Conservation (phyloP, 1,284 basidiomycete species). For the Apiotrichum veenhuisii region DNA sequence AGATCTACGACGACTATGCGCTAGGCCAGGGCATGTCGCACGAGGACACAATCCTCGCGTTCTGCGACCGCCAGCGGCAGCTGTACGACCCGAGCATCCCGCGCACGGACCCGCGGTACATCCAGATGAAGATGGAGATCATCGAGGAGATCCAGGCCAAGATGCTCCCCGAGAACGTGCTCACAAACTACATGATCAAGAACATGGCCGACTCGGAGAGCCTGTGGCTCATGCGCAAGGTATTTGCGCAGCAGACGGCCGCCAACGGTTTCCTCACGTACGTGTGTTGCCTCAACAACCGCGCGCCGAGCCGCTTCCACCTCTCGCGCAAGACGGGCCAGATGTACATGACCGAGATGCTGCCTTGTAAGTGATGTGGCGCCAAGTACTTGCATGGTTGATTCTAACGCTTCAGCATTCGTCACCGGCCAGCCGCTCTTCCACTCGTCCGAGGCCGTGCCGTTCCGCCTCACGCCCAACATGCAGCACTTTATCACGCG, state of each 20-base stretch:
- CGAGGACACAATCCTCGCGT: slow-evolving; percentile 82
- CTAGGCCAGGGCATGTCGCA: slow-evolving; percentile 69
- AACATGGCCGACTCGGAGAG: slow-evolving; percentile 82
- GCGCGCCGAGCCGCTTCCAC: slow-evolving; percentile 81
- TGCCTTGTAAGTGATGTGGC: slow-evolving; percentile 61
- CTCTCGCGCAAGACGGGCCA: slow-evolving; percentile 83
- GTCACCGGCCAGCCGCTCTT: slow-evolving; percentile 61
- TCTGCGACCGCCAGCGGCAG: slow-evolving; percentile 75
- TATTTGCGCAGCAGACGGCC: slow-evolving; percentile 88
- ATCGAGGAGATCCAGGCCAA: slow-evolving; percentile 87
- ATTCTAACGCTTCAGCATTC: slow-evolving; percentile 54
- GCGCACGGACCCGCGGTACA: slow-evolving; percentile 31
- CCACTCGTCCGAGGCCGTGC: slow-evolving; percentile 77
- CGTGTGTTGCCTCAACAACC: slow-evolving; percentile 76
- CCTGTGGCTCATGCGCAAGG: slow-evolving; percentile 95
- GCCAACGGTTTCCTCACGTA: slow-evolving; percentile 91
- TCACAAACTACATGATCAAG: slow-evolving; percentile 81
- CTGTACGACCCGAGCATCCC: slow-evolving; percentile 52
- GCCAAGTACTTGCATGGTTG: slow-evolving; percentile 4
- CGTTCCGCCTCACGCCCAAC: slow-evolving; percentile 96
- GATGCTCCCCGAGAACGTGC: slow-evolving; percentile 83
- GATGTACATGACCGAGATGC: slow-evolving; percentile 83
- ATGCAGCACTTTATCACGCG: slow-evolving; percentile 91
- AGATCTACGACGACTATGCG: slow-evolving; percentile 91
- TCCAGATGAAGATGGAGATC: slow-evolving; percentile 66